phyloP scores from a whole-genome alignment of 306 rosid genomes.

The Purshia tridentata region DNA sequence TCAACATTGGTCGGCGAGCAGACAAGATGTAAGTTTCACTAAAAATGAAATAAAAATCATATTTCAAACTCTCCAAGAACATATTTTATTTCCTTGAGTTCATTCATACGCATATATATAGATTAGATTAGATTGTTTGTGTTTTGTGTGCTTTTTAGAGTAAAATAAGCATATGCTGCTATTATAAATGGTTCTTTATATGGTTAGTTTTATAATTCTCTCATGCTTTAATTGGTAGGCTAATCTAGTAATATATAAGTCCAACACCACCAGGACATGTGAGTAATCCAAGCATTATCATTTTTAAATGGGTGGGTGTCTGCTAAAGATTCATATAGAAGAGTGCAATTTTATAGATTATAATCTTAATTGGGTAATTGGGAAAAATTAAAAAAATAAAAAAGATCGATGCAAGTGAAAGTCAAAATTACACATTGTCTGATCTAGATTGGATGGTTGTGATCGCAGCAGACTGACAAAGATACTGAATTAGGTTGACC shows the following conservation, averaged over 20 bases:
- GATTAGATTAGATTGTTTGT: neutral
- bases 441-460: slow-evolving; percentile 68
- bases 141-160: slow-evolving; percentile 49
- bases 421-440: slow-evolving; percentile 79
- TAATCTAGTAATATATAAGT: slow-evolving; percentile 33
- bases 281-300: slow-evolving; percentile 44
- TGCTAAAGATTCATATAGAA: slow-evolving; percentile 38
- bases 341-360: slow-evolving; percentile 9
- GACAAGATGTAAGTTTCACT: slow-evolving; percentile 50
- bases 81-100: slow-evolving; percentile 41
- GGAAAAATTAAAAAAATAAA: neutral
- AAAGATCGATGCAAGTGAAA: slow-evolving; percentile 47
- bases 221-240: slow-evolving; percentile 26
- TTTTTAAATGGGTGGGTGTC: slow-evolving; percentile 45
- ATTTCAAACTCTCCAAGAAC: too few relatives aligned
- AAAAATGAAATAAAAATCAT: slow-evolving; percentile 22
- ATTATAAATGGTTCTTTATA: slow-evolving; percentile 6
- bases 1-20: slow-evolving; percentile 61
- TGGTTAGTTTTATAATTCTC: slow-evolving; percentile 19
- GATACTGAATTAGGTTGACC: slow-evolving; percentile 72
- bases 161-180: slow-evolving; percentile 51
- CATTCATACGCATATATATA: slow-evolving; percentile 41
- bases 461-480: slow-evolving; percentile 66
- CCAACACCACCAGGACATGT: slow-evolving; percentile 45
- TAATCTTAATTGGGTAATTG: slow-evolving; percentile 16